Conservation (phyloP, 2,329 filamentous ascomycete genomes). For the Colletotrichum chlorophyti region DNA sequence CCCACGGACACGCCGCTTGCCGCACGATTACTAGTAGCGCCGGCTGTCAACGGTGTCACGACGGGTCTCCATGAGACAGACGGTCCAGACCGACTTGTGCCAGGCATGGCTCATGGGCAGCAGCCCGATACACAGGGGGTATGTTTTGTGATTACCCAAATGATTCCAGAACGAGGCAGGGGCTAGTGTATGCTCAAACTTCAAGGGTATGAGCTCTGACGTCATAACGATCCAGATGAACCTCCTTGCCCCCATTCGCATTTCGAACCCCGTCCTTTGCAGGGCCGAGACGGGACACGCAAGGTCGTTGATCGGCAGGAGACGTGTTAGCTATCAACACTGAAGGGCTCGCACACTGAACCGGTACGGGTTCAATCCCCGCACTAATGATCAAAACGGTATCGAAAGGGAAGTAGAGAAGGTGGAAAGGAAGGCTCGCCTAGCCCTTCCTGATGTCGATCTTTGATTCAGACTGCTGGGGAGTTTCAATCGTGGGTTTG, state of each 20-base stretch:
- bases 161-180: slow-evolving; percentile 13
- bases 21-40: slow-evolving; percentile 7
- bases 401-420: not conserved
- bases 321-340: too few species aligned
- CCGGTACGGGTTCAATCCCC: not conserved
- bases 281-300: not conserved
- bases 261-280: slow-evolving; percentile 19
- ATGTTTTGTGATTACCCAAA: slow-evolving; percentile 5
- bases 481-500: not conserved
- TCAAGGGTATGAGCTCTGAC: slow-evolving; percentile 8
- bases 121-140: not conserved
- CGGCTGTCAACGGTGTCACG: not conserved
- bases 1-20: not conserved
- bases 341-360: not conserved
- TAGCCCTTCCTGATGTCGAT: slow-evolving; percentile 10
- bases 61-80: not conserved
- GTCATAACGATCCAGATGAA: slow-evolving; percentile 12
- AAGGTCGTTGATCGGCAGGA: not conserved
- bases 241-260: slow-evolving; percentile 21
- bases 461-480: not conserved
- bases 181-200: too few species aligned
- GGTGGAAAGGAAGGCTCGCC: slow-evolving; percentile 2
- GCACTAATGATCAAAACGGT: not conserved
- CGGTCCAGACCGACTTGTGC: slow-evolving; percentile 18
- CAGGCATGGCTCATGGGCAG: not conserved